Evolutionary conservation across 139 green algal genomes (phyloP).

Genomic region (Protoeuglena noctilucae): DNA sequence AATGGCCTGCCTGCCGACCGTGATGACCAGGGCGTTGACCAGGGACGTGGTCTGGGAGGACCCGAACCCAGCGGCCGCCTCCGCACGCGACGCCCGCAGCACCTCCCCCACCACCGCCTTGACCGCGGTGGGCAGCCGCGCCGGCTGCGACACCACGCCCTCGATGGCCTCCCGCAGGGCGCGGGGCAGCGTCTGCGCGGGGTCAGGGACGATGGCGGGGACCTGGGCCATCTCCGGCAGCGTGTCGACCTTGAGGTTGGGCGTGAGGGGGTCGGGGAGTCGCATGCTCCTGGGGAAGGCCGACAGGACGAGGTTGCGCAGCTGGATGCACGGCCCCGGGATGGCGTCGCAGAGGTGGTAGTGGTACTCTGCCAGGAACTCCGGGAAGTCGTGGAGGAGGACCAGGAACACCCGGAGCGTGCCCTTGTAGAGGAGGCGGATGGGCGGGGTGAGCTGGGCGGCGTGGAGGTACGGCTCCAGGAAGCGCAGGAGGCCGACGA

Average conservation of each 20-base stretch:
- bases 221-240: conserved; percentile 76
- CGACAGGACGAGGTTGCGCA: conserved; percentile 93
- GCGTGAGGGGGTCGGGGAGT: conserved; percentile 95
- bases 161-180: conserved; percentile 21
- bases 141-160: conserved; percentile 5
- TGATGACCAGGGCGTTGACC: conserved; percentile 85
- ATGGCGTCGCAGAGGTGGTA: conserved; percentile 85
- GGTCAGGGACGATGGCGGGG: conserved; percentile 50
- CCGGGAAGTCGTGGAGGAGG: conserved; percentile 96
- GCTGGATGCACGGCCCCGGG: conserved; percentile 81
- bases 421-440: conserved; percentile 86
- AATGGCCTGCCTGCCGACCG: conserved; percentile 48
- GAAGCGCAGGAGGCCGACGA: conserved; percentile 73
- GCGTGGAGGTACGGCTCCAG: conserved; percentile 88
- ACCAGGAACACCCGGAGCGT: conserved; percentile 91
- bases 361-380: conserved; percentile 97
- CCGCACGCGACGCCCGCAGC: neutral
- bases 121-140: conserved; percentile 13
- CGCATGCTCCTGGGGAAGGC: conserved; percentile 95
- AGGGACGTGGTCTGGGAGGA: conserved; percentile 64
- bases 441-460: conserved; percentile 58
- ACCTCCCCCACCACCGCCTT: conserved; percentile 22
- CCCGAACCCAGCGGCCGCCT: conserved; percentile 11
- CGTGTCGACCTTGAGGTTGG: conserved; percentile 88
- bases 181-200: conserved; percentile 32